Base-by-base conservation (phyloP, 176 grass and related monocot genomes). In the Aegilops umbellulata region DNA sequence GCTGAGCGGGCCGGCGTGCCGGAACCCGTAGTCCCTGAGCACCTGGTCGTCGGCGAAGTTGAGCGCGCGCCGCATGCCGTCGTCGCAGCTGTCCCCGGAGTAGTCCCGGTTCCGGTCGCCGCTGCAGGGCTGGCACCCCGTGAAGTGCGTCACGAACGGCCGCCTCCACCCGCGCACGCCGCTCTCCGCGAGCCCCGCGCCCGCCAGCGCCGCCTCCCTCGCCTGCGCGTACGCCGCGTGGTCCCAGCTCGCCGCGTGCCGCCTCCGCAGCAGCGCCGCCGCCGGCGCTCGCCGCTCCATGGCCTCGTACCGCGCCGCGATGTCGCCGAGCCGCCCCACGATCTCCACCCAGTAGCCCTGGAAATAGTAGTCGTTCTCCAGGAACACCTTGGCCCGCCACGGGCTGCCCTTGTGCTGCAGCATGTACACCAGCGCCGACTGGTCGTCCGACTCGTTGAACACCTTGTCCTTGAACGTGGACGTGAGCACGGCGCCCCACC, bases 41-140 rank as follows among this genome's bases (percentile, higher is more conserved):
- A 98, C 96, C 89, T 98, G 96, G 69, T 98, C 88, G 85, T 95
- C 93, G n/a, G 93, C 96, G 73, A 95, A 95, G 84, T 92, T 87
- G 83, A 98, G 85, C 74, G 96, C 90, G 81, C 90, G 87, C 39
- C 81, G 89, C 88, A 98, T 94, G 13, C 91, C 93, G 51, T 95
- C 86, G 73, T 71, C 82, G 90, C 96, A 98, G 74, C 78, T 92
- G 66, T 77, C 70, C n/a, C 86, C 86, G 2, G 86, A 74, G 78
- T 98, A 98, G 68, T 84, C 34, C 93, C 89, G 69, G 81, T 95
- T 98, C 82, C 83, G 87, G 25, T 94, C 51, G 2, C 93, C 96
- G 68, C 93, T 94, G 91, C 96, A 98, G 0, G 93, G 96, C 86
- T 98, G 96, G 70, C 96, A 98, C 14, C 96, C 96, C 6, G 91